phyloP scores from a whole-genome alignment of 2,329 filamentous ascomycete species.

The Rhinocladiella mackenziei region DNA sequence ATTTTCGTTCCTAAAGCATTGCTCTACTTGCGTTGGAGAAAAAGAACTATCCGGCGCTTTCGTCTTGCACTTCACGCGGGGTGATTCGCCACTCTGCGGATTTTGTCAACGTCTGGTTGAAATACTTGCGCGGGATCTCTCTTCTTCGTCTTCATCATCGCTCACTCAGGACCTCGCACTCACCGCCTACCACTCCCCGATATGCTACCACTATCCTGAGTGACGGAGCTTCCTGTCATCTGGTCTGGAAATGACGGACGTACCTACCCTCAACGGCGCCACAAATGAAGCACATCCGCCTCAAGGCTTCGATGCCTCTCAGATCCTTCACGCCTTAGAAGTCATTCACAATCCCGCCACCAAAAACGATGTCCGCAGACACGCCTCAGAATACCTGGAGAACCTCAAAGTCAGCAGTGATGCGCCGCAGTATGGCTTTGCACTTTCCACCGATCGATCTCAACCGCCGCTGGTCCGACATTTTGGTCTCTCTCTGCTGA shows the following conservation, averaged over 20 bases:
- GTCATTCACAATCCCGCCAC: conserved; percentile 81
- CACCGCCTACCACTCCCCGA: conserved; percentile 3
- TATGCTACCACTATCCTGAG: conserved; percentile 10
- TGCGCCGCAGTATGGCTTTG: conserved; percentile 80
- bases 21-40: too few relatives aligned
- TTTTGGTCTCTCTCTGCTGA: conserved; percentile 87
- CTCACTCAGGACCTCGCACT: too few relatives aligned
- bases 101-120: too few relatives aligned
- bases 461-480: conserved; percentile 83
- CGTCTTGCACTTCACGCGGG: too few relatives aligned
- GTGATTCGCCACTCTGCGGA: too few relatives aligned
- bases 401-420: conserved; percentile 72
- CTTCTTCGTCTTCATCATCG: too few relatives aligned
- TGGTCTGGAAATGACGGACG: conserved; percentile 16
- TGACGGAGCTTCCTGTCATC: not conserved
- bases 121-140: too few relatives aligned
- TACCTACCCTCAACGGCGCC: conserved; percentile 4
- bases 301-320: conserved; percentile 36
- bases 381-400: conserved; percentile 84
- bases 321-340: conserved; percentile 77
- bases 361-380: conserved; percentile 72
- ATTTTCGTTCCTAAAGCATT: not conserved
- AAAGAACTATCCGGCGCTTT: too few relatives aligned
- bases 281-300: conserved; percentile 7
- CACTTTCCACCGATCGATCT: conserved; percentile 68